Percentiles rank a stretch among this genome's conserved stretches.
Conservation (phyloP, 2,329 filamentous ascomycete genomes). For the Hortaea werneckii region DNA sequence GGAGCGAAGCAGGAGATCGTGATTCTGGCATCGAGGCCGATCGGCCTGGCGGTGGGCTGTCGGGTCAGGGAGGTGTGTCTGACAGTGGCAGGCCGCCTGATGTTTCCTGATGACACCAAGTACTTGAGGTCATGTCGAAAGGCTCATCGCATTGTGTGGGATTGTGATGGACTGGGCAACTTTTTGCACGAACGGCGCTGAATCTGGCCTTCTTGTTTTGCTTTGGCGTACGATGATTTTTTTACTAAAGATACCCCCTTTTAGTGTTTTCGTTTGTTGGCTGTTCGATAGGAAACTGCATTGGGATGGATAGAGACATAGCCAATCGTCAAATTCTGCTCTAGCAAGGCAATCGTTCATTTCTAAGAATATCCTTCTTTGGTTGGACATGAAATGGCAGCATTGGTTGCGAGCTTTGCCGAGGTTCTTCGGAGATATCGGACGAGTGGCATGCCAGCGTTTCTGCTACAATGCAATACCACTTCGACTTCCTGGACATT, state of each 20-base stretch:
- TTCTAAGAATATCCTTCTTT: too few species aligned
- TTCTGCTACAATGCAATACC: too few species aligned
- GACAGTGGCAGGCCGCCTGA: slow-evolving; percentile 7
- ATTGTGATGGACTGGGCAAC: too few species aligned
- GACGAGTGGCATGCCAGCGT: too few species aligned
- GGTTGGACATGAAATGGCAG: too few species aligned
- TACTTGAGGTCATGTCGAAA: too few species aligned
- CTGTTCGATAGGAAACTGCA: not conserved
- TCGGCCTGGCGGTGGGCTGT: not conserved
- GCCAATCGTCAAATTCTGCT: not conserved
- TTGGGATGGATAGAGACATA: not conserved
- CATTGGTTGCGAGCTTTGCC: too few species aligned
- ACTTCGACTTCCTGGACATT: too few species aligned
- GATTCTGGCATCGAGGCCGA: slow-evolving; percentile 14
- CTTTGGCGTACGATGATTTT: not conserved
- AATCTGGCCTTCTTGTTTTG: not conserved
- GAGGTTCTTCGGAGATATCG: too few species aligned
- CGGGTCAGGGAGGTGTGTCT: not conserved
- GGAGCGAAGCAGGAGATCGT: slow-evolving; percentile 7
- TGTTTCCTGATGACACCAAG: not conserved
- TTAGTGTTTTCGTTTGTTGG: not conserved
- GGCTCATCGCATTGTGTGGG: too few species aligned
- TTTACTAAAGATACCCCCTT: slow-evolving; percentile 1
- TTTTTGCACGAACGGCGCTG: too few species aligned
- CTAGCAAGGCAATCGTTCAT: not conserved